Base-by-base conservation (phyloP, 495 filamentous ascomycete species). In the Xylaria grammica region DNA sequence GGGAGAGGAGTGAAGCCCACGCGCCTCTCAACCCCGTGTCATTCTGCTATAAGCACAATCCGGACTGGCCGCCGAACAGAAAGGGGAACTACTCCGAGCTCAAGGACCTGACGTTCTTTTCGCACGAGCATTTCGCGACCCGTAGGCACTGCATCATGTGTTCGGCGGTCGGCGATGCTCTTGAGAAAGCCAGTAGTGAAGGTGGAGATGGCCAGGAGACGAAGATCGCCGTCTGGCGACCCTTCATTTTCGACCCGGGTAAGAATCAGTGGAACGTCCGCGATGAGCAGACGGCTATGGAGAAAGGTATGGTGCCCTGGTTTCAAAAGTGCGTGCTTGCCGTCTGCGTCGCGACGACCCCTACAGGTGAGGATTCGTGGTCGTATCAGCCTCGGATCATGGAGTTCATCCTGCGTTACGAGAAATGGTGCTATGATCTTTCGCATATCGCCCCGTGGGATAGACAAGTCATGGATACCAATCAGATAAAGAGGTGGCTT, bases 141-240 rank as follows among this genome's bases (percentile, higher is more conserved):
- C 1, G 22, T 7, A 20, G 22, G 45, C 8, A 27, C 19, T 10
- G 45, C 22, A 27, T 49, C 45, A 27, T 49, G 20, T 49, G 45
- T 22, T 27, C 45, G 22, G 22, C 22, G 45, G n/a, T 49, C 45
- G 9, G 45, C 20, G 22, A 27, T 15, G 44, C 44, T 46, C 44
- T 46, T 20, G n/a, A 24, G 19, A 24, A 20, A 15, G 44, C 44
- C 1, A 6, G 44, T 4, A 1, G 20, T 9, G 44, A 24, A 20
- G 24, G n/a, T 20, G 45, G 45, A 15, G 45, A 27, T 9, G 6
- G 22, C n/a, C 6, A 27, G 22, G 45, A 24, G 45, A 27, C 45
- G 20, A 49, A 49, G 15, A 27, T 49, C 22, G 20, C 45, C 45
- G 45, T 49, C 45, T 49, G 45, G 45, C 19, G 45, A 49, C 45